These are phyloP conservation scores for Beauveria sp. DNA, from an alignment of 2,329 filamentous ascomycete species.

Conservation along the genomic window DNA sequence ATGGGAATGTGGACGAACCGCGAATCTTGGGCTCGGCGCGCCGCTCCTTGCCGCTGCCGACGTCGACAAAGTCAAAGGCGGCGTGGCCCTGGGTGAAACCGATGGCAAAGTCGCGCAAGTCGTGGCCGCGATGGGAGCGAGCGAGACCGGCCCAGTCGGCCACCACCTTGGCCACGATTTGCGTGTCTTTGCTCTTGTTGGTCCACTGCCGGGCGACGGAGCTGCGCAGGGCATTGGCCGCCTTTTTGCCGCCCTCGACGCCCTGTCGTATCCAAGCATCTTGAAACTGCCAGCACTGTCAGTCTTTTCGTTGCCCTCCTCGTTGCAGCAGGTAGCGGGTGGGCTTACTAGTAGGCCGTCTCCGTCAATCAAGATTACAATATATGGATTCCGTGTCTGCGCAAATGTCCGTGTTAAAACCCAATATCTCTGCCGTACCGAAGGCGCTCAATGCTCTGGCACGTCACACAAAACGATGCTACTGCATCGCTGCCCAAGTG, in stretches of 20 bases:
- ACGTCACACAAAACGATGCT: neutral
- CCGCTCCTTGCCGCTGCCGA: slow-evolving; percentile 51
- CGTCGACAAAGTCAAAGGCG: slow-evolving; percentile 57
- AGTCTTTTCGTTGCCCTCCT: neutral
- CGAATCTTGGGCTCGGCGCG: slow-evolving; percentile 53
- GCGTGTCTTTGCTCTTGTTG: slow-evolving; percentile 36
- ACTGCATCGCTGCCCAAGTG: neutral
- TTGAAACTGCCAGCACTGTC: slow-evolving; percentile 41
- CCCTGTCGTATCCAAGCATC: slow-evolving; percentile 47
- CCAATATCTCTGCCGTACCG: neutral
- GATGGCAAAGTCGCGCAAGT: slow-evolving; percentile 48
- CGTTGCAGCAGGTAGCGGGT: neutral
- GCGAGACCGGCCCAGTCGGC: slow-evolving; percentile 46
- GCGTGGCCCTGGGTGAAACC: slow-evolving; percentile 54
- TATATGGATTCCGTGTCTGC: slow-evolving; percentile 50
- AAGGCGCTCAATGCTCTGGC: neutral
- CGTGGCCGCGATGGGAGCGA: slow-evolving; percentile 41
- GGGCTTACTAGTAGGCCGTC: slow-evolving; percentile 49
- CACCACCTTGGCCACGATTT: slow-evolving; percentile 49
- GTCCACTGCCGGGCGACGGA: slow-evolving; percentile 40
- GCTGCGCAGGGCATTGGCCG: slow-evolving; percentile 41
- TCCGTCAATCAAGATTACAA: slow-evolving; percentile 55
- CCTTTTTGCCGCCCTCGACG: slow-evolving; percentile 45
- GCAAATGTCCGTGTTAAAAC: slow-evolving; percentile 8
- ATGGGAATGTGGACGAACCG: slow-evolving; percentile 31